Conservation (phyloP, 2,329 filamentous ascomycete genomes). For the Sclerotinia borealis region DNA sequence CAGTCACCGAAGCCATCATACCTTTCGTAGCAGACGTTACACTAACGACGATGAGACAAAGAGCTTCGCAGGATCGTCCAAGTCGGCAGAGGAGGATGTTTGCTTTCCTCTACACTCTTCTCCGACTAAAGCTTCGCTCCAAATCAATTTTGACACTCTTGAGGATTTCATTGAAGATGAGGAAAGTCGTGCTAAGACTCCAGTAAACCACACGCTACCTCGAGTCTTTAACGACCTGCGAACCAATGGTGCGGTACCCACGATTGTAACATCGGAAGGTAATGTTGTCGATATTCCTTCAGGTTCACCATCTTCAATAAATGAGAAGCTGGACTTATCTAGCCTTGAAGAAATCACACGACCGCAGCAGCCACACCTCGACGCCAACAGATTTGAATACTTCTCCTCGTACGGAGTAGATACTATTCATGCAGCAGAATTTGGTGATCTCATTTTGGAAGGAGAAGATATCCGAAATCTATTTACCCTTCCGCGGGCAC, state of each 20-base stretch:
- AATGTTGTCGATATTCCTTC: conserved; percentile 51
- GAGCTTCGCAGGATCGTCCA: conserved; percentile 56
- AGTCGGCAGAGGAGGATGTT: conserved; percentile 77
- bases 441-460: conserved; percentile 81
- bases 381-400: conserved; percentile 85
- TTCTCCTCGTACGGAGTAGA: conserved; percentile 94
- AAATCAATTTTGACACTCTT: conserved; percentile 87
- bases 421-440: conserved; percentile 82
- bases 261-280: conserved; percentile 43
- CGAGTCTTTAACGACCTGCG: conserved; percentile 32
- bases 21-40: conserved; percentile 51
- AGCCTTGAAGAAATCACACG: conserved; percentile 18
- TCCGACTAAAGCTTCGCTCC: conserved; percentile 71
- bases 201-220: conserved; percentile 28
- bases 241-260: conserved; percentile 16
- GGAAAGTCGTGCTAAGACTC: conserved; percentile 41
- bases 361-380: conserved; percentile 38
- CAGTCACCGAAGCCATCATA: conserved; percentile 54
- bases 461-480: conserved; percentile 86
- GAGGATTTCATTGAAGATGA: conserved; percentile 79
- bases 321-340: conserved; percentile 48
- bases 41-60: conserved; percentile 57
- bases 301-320: conserved; percentile 36
- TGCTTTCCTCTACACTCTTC: conserved; percentile 69
- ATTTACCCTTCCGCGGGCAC: conserved; percentile 63